Conservation (phyloP, 2,329 filamentous ascomycete species). For the Sporothrix humicola region DNA sequence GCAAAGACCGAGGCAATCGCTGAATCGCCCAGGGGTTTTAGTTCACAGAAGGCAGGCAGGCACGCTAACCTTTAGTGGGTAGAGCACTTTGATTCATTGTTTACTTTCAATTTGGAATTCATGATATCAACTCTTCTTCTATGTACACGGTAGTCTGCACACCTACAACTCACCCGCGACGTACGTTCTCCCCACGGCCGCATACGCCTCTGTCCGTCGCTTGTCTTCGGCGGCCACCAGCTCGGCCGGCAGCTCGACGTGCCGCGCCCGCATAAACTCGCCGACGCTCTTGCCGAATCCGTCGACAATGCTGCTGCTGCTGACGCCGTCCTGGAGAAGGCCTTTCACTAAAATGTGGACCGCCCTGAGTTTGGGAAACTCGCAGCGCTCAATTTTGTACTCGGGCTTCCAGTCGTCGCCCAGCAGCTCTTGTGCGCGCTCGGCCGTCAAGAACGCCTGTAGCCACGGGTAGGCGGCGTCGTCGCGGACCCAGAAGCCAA, state of each 20-base stretch:
- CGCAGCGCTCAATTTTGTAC: conserved; percentile 52
- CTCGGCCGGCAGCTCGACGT: conserved; percentile 42
- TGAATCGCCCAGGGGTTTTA: neutral
- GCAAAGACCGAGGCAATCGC: conserved; percentile 12
- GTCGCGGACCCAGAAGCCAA: conserved; percentile 25
- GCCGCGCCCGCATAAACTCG: conserved; percentile 52
- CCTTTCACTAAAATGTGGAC: conserved; percentile 49
- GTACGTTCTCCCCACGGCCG: neutral
- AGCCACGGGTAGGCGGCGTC: conserved; percentile 32
- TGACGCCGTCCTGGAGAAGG: conserved; percentile 53
- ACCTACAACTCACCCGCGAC: neutral
- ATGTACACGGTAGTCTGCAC: no score
- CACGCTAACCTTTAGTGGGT: neutral
- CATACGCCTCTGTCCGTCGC: conserved; percentile 7
- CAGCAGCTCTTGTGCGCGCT: conserved; percentile 49
- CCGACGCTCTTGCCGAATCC: conserved; percentile 58
- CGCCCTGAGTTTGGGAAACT: conserved; percentile 49
- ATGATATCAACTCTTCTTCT: neutral
- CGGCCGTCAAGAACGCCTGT: conserved; percentile 44
- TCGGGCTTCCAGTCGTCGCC: conserved; percentile 51
- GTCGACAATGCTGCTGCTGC: conserved; percentile 55
- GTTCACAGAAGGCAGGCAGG: neutral
- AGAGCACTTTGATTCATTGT: neutral
- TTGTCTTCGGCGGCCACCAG: conserved; percentile 19
- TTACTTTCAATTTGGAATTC: neutral